Evolutionary conservation across 2,329 filamentous ascomycete species (phyloP), one percentile per base, ranked within the genome.

Genomic region (Ramularia endophylla): DNA sequence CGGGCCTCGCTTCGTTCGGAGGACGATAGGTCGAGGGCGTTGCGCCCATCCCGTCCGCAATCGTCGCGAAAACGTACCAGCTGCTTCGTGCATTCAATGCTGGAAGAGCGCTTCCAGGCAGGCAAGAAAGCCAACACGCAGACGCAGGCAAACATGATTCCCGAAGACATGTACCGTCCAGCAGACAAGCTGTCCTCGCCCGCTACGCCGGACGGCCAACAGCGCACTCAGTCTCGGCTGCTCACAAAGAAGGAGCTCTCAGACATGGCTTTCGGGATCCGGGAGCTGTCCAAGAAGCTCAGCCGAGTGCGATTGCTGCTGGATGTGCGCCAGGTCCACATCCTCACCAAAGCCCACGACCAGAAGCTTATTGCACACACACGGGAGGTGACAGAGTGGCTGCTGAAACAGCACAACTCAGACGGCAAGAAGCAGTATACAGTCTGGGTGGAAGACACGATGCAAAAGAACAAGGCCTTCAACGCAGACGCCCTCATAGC

Each of bases 211-310:
- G 56, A 62, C n/a, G 55, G 41, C 17, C 59, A 67, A 1, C 55
- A 58, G 16, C 61, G 65, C 18, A 68, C 73, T 13, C 71, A 80
- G 42, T 81, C 78, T 44, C 77, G 90, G n/a, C 77, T 95, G 36
- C 73, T 97, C 52, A 95, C 89, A 1, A 97, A 97, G 70, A 88
- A 86, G 63, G 87, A 98, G 65, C 73, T 98, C 30, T 88, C 85
- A 11, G 92, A 97, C 56, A 97, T 98, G 90, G 89, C 90, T 0
- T 89, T 90, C 80, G 89, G 90, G 18, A 92, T 97, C 43, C 76
- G 92, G 35, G 87, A 95, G 65, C 70, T 98, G 44, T 90, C 86
- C 20, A 85, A 94, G 58, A 83, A 86, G 46, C 68, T 97, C 44
- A 85, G 87, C 38, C 88, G 81, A 63, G 81, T 97, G 61, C 79